Conservation (phyloP, 805 yeast species). For the Wickerhamomyces mucosus region DNA sequence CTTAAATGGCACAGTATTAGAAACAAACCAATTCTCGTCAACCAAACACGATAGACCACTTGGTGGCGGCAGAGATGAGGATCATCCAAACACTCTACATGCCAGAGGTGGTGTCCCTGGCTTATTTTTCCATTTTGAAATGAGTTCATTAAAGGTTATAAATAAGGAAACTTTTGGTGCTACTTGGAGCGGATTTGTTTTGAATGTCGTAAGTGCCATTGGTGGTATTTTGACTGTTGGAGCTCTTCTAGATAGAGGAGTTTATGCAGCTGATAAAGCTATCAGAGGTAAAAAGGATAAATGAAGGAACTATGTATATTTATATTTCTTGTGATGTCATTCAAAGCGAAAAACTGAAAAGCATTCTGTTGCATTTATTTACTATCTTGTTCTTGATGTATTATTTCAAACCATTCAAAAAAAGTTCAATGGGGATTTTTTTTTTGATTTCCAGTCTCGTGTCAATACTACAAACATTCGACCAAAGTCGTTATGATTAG, state of each 20-base stretch:
- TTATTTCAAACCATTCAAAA: no score
- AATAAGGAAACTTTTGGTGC: slow-evolving; percentile 61
- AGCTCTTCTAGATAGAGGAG: slow-evolving; percentile 76
- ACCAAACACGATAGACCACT: slow-evolving; percentile 84
- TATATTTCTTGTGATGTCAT: no score
- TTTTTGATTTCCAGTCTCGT: no score
- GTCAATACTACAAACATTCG: no score
- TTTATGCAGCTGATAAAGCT: slow-evolving; percentile 81
- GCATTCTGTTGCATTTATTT: no score
- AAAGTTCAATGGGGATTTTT: no score
- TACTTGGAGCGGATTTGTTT: slow-evolving; percentile 73
- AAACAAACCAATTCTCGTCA: slow-evolving; percentile 85
- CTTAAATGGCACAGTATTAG: slow-evolving; percentile 42
- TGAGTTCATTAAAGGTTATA: slow-evolving; percentile 86
- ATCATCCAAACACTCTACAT: slow-evolving; percentile 80
- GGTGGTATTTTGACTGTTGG: slow-evolving; percentile 95
- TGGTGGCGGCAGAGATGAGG: slow-evolving; percentile 80
- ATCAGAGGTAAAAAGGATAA: slow-evolving; percentile 56
- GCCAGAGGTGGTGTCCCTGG: slow-evolving; percentile 89
- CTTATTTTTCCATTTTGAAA: slow-evolving; percentile 77
- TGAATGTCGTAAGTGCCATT: slow-evolving; percentile 78
- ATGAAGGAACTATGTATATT: no score
- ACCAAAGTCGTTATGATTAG: no score
- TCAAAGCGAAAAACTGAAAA: no score
- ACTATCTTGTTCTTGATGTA: no score